phyloP scores from a whole-genome alignment of 2,329 filamentous ascomycete genomes.

The Arthroderma uncinatum region DNA sequence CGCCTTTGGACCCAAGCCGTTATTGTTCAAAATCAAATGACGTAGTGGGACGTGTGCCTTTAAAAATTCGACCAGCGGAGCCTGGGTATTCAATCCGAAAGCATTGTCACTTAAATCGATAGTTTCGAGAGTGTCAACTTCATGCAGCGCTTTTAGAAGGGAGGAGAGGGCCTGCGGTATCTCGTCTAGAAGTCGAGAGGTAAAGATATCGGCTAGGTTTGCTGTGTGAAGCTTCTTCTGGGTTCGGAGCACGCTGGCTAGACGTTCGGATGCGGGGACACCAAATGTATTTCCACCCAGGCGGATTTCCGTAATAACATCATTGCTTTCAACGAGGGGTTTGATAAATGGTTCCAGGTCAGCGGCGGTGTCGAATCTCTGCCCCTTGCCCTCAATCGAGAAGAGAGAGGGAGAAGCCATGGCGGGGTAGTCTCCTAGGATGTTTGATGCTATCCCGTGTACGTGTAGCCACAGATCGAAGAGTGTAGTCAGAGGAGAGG shows the following conservation, averaged over 20 bases:
- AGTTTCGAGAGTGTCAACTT: slow-evolving; percentile 75
- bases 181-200: slow-evolving; percentile 79
- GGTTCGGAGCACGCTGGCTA: slow-evolving; percentile 70
- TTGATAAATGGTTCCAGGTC: slow-evolving; percentile 79
- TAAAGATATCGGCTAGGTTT: slow-evolving; percentile 97
- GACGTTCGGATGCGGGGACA: slow-evolving; percentile 71
- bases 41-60: slow-evolving; percentile 78
- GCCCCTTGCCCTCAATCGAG: slow-evolving; percentile 78
- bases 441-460: background rate
- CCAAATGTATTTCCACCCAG: slow-evolving; percentile 88
- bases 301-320: slow-evolving; percentile 68
- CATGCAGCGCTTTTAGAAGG: slow-evolving; percentile 75
- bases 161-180: slow-evolving; percentile 81
- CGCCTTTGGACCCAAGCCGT: slow-evolving; percentile 84
- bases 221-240: slow-evolving; percentile 73
- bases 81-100: slow-evolving; percentile 90
- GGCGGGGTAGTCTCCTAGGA: slow-evolving; percentile 23
- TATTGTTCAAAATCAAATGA: slow-evolving; percentile 96
- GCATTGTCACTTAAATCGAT: slow-evolving; percentile 97
- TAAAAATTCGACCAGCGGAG: slow-evolving; percentile 84
- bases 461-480: background rate
- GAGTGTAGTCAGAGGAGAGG: background rate
- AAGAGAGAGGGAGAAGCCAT: slow-evolving; percentile 50
- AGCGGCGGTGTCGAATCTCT: slow-evolving; percentile 81
- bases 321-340: slow-evolving; percentile 56